A percentile compares a stretch with the other conserved stretches of the same genome.
Evolutionary conservation across 805 yeast species (phyloP).

Genomic region (Starmerella vaccinii): DNA sequence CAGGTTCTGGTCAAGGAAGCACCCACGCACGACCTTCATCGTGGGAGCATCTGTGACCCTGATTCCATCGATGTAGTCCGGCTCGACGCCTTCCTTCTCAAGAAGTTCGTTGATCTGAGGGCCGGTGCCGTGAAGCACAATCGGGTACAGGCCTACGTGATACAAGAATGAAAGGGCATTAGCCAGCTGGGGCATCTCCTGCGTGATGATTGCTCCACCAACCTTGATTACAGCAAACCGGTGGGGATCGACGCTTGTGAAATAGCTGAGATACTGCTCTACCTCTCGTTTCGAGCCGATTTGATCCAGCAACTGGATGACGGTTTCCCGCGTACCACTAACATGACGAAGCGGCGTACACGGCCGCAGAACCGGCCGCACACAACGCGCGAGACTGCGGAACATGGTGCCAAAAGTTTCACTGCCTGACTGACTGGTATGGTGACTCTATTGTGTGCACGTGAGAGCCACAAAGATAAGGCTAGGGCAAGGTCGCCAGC

Average conservation of each 20-base stretch:
- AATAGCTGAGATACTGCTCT: conserved; percentile 91
- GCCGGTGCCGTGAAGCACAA: conserved; percentile 96
- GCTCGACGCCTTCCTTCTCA: conserved; percentile 90
- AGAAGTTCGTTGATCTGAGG: conserved; percentile 94
- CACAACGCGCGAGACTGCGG: conserved; percentile 6
- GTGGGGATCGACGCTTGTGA: conserved; percentile 81
- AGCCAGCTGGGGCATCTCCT: conserved; percentile 84
- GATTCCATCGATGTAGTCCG: conserved; percentile 92
- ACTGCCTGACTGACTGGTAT: neutral
- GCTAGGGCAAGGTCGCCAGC: conserved; percentile 3
- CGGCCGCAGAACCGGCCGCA: conserved; percentile 5
- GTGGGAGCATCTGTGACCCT: conserved; percentile 90
- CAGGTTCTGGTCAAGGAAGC: conserved; percentile 91
- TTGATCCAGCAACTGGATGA: conserved; percentile 85
- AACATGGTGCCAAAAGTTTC: conserved; percentile 9
- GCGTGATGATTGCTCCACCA: conserved; percentile 98
- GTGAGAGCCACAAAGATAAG: conserved; percentile 5
- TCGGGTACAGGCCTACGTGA: conserved; percentile 95
- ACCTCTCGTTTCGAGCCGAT: conserved; percentile 97
- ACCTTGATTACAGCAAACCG: conserved; percentile 98
- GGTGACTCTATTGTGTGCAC: conserved; percentile 3
- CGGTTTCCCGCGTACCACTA: conserved; percentile 74
- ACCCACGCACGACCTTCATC: conserved; percentile 90
- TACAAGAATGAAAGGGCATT: conserved; percentile 90
- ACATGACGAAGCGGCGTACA: conserved; percentile 2